These are phyloP conservation scores for Danielia reshetovae DNA, from an alignment of 805 yeast species.

Conservation along the genomic window DNA sequence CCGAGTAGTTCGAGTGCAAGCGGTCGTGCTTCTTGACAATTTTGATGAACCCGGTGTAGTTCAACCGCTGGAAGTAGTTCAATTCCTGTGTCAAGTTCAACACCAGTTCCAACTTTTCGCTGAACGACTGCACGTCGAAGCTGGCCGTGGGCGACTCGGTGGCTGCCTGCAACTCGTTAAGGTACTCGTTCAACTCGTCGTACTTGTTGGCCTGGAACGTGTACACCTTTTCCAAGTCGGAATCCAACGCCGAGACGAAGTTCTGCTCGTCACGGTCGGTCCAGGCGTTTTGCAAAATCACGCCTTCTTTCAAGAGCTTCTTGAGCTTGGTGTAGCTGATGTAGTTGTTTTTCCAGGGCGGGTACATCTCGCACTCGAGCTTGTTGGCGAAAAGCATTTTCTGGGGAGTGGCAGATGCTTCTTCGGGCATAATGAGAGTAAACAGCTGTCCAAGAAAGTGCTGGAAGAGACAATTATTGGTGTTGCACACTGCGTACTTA, in stretches of 20 bases:
- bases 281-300: conserved; percentile 50
- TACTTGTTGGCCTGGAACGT: conserved; percentile 67
- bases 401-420: conserved; percentile 1
- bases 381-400: conserved; percentile 84
- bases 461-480: no score
- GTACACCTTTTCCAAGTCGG: conserved; percentile 73
- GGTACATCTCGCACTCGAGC: conserved; percentile 73
- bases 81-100: conserved; percentile 76
- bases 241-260: conserved; percentile 64
- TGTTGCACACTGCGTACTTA: background rate
- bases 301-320: conserved; percentile 65
- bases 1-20: conserved; percentile 82
- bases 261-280: conserved; percentile 65
- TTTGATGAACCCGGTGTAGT: conserved; percentile 92
- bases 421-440: no score
- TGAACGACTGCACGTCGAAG: conserved; percentile 61
- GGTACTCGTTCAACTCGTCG: conserved; percentile 59
- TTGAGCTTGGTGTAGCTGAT: conserved; percentile 64
- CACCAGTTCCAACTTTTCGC: conserved; percentile 66
- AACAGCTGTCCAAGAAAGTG: conserved; percentile 7
- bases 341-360: conserved; percentile 82
- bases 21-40: conserved; percentile 96
- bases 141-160: conserved; percentile 35
- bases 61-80: conserved; percentile 85
- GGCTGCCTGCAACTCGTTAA: conserved; percentile 59